Evolutionary conservation across 257 asterid genomes (phyloP), one percentile per base, ranked within the genome.

Genomic region (Rauvolfia tetraphylla): DNA sequence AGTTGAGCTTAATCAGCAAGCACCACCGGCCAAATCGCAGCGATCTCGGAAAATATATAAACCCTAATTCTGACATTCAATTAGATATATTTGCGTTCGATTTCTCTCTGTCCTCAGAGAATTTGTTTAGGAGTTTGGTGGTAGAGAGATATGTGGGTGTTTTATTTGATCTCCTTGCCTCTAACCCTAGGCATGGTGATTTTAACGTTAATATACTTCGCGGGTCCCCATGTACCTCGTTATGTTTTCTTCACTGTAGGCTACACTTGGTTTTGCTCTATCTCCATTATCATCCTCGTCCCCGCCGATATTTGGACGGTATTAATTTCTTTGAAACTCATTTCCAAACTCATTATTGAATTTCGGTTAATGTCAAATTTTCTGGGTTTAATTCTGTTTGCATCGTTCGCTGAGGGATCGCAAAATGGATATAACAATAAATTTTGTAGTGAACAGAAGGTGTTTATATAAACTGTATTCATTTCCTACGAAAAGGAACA

Each of bases 301-400:
- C 99, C 99, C 9, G 99, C 99, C 51, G 99, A 95, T 80, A 90
- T 95, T 84, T 95, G 97, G 99, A 91, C 97, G 93, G 99, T 95
- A 88, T 74, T 72, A 31, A 49, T 67, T 54, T 42, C 73, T 57
- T 78, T 75, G 38, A 80, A 5, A 10, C 34, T 27, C 31, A 54
- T 22, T 69, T 44, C 72, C 23, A 20, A 23, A 56, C 29, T 44
- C 14, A 17, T 77, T 38, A 38, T 15, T 81, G 23, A 20, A 39
- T 3, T 42, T 33, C 9, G 31, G 58, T 59, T 61, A 67, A 65
- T 65, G 27, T 33, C 15, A 17, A 65, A 18, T 17, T 17, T 65
- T 65, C 44, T 63, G 23, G 44, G 44, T 65, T 2, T 65, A 62
- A n/a, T 36, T 65, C 27, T 34, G 22, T 34, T 65, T 34, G 27